Evolutionary conservation across 2,329 filamentous ascomycete species (phyloP), one percentile per base, ranked within the genome.

Genomic region (Emericellopsis cladophorae): DNA sequence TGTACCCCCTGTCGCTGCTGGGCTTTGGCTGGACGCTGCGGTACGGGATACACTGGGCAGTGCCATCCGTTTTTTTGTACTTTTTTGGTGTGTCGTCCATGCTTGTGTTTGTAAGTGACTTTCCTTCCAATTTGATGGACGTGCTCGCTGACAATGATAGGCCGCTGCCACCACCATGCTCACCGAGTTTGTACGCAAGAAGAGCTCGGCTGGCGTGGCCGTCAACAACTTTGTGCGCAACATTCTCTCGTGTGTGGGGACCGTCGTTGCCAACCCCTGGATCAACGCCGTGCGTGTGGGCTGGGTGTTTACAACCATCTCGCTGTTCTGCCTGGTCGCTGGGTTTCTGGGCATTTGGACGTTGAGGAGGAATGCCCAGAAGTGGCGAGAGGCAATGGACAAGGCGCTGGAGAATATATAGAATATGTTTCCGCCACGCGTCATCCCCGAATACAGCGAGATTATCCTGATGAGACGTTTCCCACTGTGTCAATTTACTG

Each of bases 141-240:
- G 21, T 16, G 37, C 35, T 26, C 8, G 32, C 22, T 31, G 11
- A 26, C 31, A 35, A 23, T 15, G 32, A n/a, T 26, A 65, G 62
- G 60, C 76, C 38, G 72, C 77, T 49, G 69, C 76, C 0, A 88
- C 84, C 0, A 92, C 86, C 0, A 88, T 92, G 82, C 65, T 92
- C 48, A 90, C 85, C 0, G 85, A 92, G 54, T 88, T 90, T 53
- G 81, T 90, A 68, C 83, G 83, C 12, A 70, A 75, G 34, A 70
- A 72, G 46, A 81, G 79, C 39, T 83, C 78, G 4, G 74, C 74
- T 10, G 84, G 84, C 1, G 82, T 90, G 4, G 86, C 85, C 0
- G 66, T 89, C 35, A 89, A 90, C 58, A 90, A 90, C 54, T 85
- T 90, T 51, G 68, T 85, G 40, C 67, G 85, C 37, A 92, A 90